A percentile compares a stretch with the other conserved stretches of the same genome.
These are phyloP conservation scores for Cutaneotrichosporon dermatis DNA, from an alignment of 1,284 basidiomycete species.

Conservation along the genomic window DNA sequence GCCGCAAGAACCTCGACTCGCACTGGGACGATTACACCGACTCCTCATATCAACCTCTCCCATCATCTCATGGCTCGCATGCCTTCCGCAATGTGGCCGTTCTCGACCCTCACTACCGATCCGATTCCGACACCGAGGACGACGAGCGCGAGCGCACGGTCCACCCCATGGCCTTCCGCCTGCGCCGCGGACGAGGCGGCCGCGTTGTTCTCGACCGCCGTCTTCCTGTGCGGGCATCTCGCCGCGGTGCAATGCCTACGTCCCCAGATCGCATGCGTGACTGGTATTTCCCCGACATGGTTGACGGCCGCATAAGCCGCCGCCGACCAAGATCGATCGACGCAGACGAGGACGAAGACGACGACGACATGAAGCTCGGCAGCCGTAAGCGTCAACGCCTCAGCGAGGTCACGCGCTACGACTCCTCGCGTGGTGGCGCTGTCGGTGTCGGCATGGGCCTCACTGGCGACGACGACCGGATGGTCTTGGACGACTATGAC, in stretches of 20 bases:
- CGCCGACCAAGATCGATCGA: conserved; percentile 36
- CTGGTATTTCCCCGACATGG: conserved; percentile 36
- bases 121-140: conserved; percentile 32
- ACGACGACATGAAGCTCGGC: conserved; percentile 10
- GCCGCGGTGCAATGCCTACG: conserved; percentile 25
- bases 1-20: conserved; percentile 62
- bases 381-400: conserved; percentile 26
- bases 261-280: conserved; percentile 21
- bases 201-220: conserved; percentile 73
- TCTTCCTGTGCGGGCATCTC: conserved; percentile 37
- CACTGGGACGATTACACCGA: conserved; percentile 83
- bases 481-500: conserved; percentile 49
- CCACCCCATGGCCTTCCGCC: conserved; percentile 56
- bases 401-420: conserved; percentile 46
- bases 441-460: conserved; percentile 49
- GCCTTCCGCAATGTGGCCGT: conserved; percentile 44
- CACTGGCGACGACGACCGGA: conserved; percentile 39
- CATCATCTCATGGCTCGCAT: conserved; percentile 51
- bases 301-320: conserved; percentile 11
- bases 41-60: conserved; percentile 63
- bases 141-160: conserved; percentile 23
- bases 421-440: conserved; percentile 38
- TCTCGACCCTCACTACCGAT: conserved; percentile 39
- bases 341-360: conserved; percentile 23
- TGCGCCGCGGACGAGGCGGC: conserved; percentile 76